Conservation (phyloP, 1,139 yeast species). For the Debaryomyces robertsiae region DNA sequence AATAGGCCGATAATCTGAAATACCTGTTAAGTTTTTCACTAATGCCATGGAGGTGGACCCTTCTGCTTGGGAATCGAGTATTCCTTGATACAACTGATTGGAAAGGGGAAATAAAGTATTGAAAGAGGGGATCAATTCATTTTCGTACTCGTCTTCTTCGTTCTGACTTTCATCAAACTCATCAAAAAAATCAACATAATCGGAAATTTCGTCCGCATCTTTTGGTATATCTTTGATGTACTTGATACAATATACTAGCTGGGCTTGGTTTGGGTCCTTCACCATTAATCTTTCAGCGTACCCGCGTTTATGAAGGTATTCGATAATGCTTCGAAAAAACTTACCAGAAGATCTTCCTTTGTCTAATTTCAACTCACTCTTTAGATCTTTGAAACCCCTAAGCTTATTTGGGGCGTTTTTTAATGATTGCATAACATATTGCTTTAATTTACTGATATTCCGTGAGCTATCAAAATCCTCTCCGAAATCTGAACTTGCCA, state of each 20-base stretch:
- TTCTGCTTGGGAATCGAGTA: conserved; percentile 35
- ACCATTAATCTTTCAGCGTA: conserved; percentile 62
- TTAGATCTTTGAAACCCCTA: conserved; percentile 66
- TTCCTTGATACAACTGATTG: conserved; percentile 58
- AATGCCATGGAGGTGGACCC: conserved; percentile 66
- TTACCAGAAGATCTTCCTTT: conserved; percentile 45
- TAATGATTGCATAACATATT: conserved; percentile 53
- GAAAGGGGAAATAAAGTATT: conserved; percentile 64
- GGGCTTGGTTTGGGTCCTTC: conserved; percentile 49
- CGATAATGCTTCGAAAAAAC: conserved; percentile 54
- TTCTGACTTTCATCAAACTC: conserved; percentile 17
- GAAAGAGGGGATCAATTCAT: conserved; percentile 30
- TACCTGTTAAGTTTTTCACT: conserved; percentile 53
- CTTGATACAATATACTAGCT: conserved; percentile 59
- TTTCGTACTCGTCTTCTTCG: conserved; percentile 20
- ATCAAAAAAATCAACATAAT: conserved; percentile 24
- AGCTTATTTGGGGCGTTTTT: conserved; percentile 69
- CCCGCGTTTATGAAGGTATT: conserved; percentile 53
- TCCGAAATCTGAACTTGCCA: conserved; percentile 29
- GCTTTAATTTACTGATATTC: conserved; percentile 33
- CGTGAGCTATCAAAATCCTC: conserved; percentile 33
- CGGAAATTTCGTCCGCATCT: conserved; percentile 28
- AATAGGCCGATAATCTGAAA: conserved; percentile 51
- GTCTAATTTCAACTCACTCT: conserved; percentile 60
- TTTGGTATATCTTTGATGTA: conserved; percentile 56